Conservation (phyloP, 2,329 filamentous ascomycete genomes). For the Conoideocrella luteorostrata region DNA sequence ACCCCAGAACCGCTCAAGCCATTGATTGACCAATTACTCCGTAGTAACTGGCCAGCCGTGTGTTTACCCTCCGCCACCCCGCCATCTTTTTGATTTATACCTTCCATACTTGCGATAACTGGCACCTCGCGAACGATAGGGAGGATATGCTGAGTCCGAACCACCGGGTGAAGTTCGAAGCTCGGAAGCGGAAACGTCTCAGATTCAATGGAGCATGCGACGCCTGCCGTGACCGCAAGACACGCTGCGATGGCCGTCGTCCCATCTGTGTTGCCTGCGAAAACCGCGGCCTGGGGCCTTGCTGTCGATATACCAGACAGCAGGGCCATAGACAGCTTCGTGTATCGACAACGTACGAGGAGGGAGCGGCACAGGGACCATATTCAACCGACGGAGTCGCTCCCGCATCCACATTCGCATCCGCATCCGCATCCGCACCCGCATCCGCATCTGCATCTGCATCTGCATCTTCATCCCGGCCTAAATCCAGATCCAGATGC, state of each 20-base stretch:
- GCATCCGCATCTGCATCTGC: not conserved
- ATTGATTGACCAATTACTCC: too few species aligned
- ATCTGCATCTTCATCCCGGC: not conserved
- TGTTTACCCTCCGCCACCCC: too few species aligned
- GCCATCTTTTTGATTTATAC: too few species aligned
- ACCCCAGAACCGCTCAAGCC: too few species aligned
- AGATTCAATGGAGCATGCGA: constrained; percentile 6
- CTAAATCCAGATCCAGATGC: not conserved
- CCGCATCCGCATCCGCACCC: too few species aligned
- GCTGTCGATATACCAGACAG: constrained; percentile 2
- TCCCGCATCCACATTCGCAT: not conserved
- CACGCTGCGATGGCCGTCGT: constrained; percentile 4
- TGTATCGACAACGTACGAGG: not conserved
- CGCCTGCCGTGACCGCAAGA: constrained; percentile 4
- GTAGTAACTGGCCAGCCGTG: too few species aligned
- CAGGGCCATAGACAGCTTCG: too few species aligned
- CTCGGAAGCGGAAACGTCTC: constrained; percentile 1
- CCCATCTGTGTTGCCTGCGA: constrained; percentile 5
- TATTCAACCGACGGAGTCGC: not conserved
- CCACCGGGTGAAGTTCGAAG: not conserved
- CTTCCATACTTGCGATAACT: too few species aligned
- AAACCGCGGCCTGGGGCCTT: constrained; percentile 1
- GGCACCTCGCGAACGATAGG: too few species aligned
- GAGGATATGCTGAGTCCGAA: too few species aligned
- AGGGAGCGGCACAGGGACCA: not conserved